Conservation (phyloP, 805 yeast species). For the Candida fluviatilis region DNA sequence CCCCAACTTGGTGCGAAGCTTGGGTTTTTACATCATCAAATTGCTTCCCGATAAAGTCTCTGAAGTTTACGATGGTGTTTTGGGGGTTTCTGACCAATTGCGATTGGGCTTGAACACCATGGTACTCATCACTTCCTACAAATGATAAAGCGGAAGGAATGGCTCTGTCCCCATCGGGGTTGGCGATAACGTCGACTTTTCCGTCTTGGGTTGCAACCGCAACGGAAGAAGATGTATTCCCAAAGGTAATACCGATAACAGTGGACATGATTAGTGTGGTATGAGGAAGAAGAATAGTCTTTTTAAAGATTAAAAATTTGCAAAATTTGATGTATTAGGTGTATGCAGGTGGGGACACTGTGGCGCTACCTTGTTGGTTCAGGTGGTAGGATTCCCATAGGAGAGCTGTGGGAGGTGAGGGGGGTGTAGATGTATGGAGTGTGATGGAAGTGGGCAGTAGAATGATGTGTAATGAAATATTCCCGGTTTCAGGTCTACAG, state of each 20-base stretch:
- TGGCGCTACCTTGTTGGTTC: background rate
- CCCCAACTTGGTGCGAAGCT: slow-evolving; percentile 48
- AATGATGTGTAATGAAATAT: too few species aligned
- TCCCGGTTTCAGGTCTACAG: too few species aligned
- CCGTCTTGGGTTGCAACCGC: slow-evolving; percentile 85
- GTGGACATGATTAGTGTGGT: slow-evolving; percentile 23
- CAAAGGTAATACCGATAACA: slow-evolving; percentile 92
- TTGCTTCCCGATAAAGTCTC: slow-evolving; percentile 83
- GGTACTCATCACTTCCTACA: slow-evolving; percentile 93
- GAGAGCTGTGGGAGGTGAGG: background rate
- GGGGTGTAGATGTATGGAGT: too few species aligned
- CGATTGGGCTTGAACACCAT: slow-evolving; percentile 92
- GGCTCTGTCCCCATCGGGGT: slow-evolving; percentile 98
- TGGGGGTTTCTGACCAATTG: slow-evolving; percentile 87
- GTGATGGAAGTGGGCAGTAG: too few species aligned
- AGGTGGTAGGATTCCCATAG: background rate
- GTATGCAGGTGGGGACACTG: background rate
- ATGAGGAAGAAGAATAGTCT: background rate
- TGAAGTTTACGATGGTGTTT: slow-evolving; percentile 84
- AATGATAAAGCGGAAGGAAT: slow-evolving; percentile 91
- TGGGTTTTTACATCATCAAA: slow-evolving; percentile 68
- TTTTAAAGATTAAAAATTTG: background rate
- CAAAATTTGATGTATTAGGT: slow-evolving; percentile 1
- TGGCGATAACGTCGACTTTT: slow-evolving; percentile 94
- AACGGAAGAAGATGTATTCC: slow-evolving; percentile 92